Evolutionary conservation across 352 stramenopile genomes (phyloP), one percentile per base, ranked within the genome.

Genomic region (Pythium oligandrum): DNA sequence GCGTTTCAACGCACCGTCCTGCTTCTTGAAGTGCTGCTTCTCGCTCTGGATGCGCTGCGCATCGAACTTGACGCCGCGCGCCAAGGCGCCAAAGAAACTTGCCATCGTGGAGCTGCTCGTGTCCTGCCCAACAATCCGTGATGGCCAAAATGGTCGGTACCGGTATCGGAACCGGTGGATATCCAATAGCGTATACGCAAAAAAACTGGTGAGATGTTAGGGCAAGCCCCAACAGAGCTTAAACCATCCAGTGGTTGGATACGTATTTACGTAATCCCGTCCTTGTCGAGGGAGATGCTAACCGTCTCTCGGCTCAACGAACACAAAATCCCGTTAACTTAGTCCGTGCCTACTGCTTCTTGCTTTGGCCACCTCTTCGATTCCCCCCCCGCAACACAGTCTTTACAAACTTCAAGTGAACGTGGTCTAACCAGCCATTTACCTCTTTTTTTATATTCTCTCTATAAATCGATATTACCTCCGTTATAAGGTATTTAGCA

Each of bases 211-310:
- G 55, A 87, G 80, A 90, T 90, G 70, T 73, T 68, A 53, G 51
- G 51, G 52, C 47, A 55, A 51, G 44, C 5, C 46, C 36, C 35
- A 34, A 76, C 83, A 92, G 72, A 87, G 81, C 83, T 91, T 91
- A 89, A 91, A 91, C 80, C 82, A 86, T 75, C 52, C 53, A 75
- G 48, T 70, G 63, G 69, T 88, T 88, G 77, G 73, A 87, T 91
- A 84, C 83, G 76, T 78, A 71, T 47, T 61, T 50, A 75, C 75
- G 80, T 75, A 90, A 88, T 96, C 86, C 83, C 86, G 86, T 96
- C 83, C 86, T 96, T 96, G 85, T 93, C 86, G 84, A 96, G 86
- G 86, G 83, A 95, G 86, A 96, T 96, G 86, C 86, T 96, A 96
- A 96, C 83, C 82, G 68, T 96, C 86, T 96, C 86, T 96, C 86